Percentiles rank a stretch among this genome's conserved stretches.
These are phyloP conservation scores for Colletotrichum ledebouriae DNA, from an alignment of 2,329 filamentous ascomycete genomes.

Conservation along the genomic window DNA sequence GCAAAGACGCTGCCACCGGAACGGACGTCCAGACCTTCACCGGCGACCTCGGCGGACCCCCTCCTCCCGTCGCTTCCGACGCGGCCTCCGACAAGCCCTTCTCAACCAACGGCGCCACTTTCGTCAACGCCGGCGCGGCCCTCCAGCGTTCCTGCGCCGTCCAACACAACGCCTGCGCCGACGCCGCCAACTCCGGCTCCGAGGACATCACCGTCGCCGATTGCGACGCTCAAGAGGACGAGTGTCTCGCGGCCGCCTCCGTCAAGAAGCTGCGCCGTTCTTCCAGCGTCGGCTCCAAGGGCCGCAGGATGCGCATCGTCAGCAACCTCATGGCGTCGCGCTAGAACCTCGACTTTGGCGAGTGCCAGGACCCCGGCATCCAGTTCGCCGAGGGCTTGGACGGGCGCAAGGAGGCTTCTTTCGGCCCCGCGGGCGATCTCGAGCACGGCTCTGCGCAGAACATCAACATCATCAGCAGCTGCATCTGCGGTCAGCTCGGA, in stretches of 20 bases:
- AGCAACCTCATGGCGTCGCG: slow-evolving; percentile 9
- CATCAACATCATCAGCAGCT: slow-evolving; percentile 57
- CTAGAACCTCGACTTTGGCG: slow-evolving; percentile 56
- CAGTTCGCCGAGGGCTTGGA: slow-evolving; percentile 63
- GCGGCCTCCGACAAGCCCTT: slow-evolving; percentile 56
- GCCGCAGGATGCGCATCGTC: slow-evolving; percentile 44
- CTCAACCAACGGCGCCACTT: slow-evolving; percentile 68
- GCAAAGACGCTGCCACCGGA: slow-evolving; percentile 35
- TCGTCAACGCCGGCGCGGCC: slow-evolving; percentile 62
- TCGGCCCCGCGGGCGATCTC: slow-evolving; percentile 60
- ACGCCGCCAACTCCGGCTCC: slow-evolving; percentile 61
- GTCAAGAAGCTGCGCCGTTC: slow-evolving; percentile 41
- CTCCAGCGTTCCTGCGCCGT: slow-evolving; percentile 63
- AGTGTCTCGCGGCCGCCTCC: slow-evolving; percentile 50
- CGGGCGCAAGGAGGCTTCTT: slow-evolving; percentile 60
- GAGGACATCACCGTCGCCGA: slow-evolving; percentile 53
- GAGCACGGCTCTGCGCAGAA: slow-evolving; percentile 63
- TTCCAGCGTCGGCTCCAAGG: slow-evolving; percentile 23
- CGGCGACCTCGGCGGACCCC: slow-evolving; percentile 57
- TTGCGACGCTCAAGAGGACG: slow-evolving; percentile 59
- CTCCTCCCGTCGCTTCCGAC: slow-evolving; percentile 57
- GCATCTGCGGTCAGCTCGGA: slow-evolving; percentile 60
- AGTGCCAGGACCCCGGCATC: slow-evolving; percentile 63
- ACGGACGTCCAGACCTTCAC: slow-evolving; percentile 62
- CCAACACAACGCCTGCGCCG: slow-evolving; percentile 65